Evolutionary conservation across 1,139 yeast genomes (phyloP).

Genomic region (Nakaseomyces sp.): DNA sequence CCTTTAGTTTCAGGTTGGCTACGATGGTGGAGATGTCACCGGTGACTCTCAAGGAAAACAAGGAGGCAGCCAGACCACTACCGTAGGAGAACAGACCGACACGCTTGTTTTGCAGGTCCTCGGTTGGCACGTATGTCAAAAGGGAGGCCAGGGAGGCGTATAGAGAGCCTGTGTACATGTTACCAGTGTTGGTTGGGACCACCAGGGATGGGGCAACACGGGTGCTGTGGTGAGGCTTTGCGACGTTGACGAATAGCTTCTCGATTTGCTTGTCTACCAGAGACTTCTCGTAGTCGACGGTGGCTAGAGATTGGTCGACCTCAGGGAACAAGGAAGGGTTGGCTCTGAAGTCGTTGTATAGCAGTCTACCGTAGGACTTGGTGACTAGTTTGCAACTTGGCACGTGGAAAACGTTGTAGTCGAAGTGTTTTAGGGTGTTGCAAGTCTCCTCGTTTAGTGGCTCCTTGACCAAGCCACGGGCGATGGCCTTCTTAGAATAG

Average conservation of each 20-base stretch:
- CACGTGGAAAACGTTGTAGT: conserved; percentile 94
- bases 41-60: conserved; percentile 68
- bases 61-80: conserved; percentile 90
- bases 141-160: conserved; percentile 83
- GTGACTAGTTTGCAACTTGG: conserved; percentile 95
- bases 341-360: conserved; percentile 77
- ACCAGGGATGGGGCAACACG: conserved; percentile 74
- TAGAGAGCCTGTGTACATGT: conserved; percentile 94
- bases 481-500: conserved; percentile 73
- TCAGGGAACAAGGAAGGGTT: conserved; percentile 58
- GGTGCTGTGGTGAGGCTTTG: conserved; percentile 61
- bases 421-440: conserved; percentile 65
- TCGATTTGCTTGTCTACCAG: conserved; percentile 74
- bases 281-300: conserved; percentile 65
- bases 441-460: conserved; percentile 46
- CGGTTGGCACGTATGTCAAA: conserved; percentile 66
- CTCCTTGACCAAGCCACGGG: conserved; percentile 38
- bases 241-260: conserved; percentile 70
- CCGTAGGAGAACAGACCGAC: conserved; percentile 94
- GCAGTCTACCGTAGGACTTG: conserved; percentile 86
- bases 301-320: conserved; percentile 45
- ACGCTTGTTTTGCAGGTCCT: conserved; percentile 69
- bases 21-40: conserved; percentile 74
- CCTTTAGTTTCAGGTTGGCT: conserved; percentile 56
- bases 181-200: conserved; percentile 96